Conservation (phyloP, 179 eudicot species). For the Beta macrorhiza region DNA sequence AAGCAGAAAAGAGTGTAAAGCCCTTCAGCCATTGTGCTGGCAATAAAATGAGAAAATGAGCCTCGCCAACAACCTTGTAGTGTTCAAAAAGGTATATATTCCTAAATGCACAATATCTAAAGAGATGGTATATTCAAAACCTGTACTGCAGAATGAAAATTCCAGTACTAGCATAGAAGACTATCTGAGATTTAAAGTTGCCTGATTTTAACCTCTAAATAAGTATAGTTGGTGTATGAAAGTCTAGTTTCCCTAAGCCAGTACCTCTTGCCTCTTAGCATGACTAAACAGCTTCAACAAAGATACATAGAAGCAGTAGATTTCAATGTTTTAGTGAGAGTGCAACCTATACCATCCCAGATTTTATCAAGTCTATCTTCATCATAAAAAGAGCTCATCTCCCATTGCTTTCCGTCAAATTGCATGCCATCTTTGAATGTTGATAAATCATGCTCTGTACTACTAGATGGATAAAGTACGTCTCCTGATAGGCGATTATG, state of each 20-base stretch:
- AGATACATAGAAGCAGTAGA: not conserved
- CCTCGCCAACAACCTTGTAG: not conserved
- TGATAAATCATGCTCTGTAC: slow-evolving; percentile 23
- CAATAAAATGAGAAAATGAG: not conserved
- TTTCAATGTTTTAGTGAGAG: not conserved
- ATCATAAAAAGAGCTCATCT: slow-evolving; percentile 30
- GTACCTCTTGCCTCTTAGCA: not conserved
- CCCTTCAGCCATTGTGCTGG: not conserved
- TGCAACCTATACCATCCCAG: slow-evolving; percentile 48
- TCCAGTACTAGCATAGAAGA: not conserved
- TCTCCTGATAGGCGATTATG: slow-evolving; percentile 35
- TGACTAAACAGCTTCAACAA: slow-evolving; percentile 1
- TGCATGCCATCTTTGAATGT: slow-evolving; percentile 24
- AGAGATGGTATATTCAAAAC: not conserved
- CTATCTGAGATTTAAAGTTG: not conserved
- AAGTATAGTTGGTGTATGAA: not conserved
- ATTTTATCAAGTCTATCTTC: slow-evolving; percentile 39
- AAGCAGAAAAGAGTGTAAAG: not conserved
- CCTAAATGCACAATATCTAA: not conserved
- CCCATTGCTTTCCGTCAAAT: slow-evolving; percentile 24
- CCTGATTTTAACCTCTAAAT: slow-evolving; percentile 12
- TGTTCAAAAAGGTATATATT: not conserved
- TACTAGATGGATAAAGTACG: slow-evolving; percentile 24
- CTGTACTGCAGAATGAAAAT: not conserved
- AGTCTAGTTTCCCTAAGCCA: not conserved